phyloP scores from a whole-genome alignment of 768 basidiomycete genomes.

The Mycena galericulata region DNA sequence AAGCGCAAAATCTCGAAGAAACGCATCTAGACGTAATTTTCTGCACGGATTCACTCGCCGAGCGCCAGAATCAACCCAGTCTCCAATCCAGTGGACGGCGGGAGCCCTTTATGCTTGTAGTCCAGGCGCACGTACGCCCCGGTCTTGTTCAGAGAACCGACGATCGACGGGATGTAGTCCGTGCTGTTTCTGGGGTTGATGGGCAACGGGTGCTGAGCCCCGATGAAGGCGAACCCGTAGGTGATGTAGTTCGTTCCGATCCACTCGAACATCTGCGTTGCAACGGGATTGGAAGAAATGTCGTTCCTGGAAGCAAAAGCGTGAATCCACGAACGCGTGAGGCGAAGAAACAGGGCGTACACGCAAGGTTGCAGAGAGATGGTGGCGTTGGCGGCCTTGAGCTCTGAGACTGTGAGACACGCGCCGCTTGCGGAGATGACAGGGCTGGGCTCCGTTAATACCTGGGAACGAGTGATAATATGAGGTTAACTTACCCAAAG shows the following conservation, averaged over 20 bases:
- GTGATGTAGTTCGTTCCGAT: conserved; percentile 8
- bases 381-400: background rate
- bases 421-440: background rate
- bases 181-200: background rate
- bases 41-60: background rate
- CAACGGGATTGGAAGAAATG: background rate
- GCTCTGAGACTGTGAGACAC: conserved; percentile 6
- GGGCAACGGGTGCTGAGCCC: background rate
- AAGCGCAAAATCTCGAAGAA: no score
- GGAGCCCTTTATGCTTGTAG: background rate
- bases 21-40: no score
- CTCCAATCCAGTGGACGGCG: conserved; percentile 1
- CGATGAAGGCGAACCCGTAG: conserved; percentile 12
- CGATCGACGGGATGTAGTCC: conserved; percentile 7
- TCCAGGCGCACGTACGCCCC: background rate
- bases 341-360: background rate
- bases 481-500: background rate
- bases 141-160: background rate
- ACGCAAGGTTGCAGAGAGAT: conserved; percentile 9
- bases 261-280: conserved; percentile 12
- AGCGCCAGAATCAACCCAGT: conserved; percentile 3
- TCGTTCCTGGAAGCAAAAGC: background rate
- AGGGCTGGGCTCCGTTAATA: background rate
- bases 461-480: background rate
- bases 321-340: background rate